phyloP scores from a whole-genome alignment of 2,329 filamentous ascomycete genomes.

The Mollisiaceae sp. region DNA sequence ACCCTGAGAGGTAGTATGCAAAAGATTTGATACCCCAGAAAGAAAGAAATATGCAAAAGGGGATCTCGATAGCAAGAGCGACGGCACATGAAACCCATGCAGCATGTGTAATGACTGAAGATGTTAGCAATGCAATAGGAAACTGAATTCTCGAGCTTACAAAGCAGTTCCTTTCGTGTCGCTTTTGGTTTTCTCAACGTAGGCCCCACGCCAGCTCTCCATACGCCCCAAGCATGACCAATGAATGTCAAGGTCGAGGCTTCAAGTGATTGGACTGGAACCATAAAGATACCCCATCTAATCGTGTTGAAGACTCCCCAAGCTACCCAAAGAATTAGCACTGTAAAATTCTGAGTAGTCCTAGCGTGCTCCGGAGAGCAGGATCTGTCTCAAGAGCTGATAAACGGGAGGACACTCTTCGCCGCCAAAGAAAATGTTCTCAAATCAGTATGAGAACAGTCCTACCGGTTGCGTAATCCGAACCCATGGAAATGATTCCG shows the following conservation, averaged over 20 bases:
- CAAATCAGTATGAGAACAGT: too few species aligned
- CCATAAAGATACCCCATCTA: constrained; percentile 76
- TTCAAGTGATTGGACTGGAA: constrained; percentile 71
- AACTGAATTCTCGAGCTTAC: constrained; percentile 32
- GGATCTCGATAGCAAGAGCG: constrained; percentile 63
- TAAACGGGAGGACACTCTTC: too few species aligned
- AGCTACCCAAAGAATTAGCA: too few species aligned
- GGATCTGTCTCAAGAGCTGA: too few species aligned
- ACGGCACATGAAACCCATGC: constrained; percentile 58
- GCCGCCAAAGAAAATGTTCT: too few species aligned
- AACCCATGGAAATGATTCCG: constrained; percentile 66
- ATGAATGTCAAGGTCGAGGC: constrained; percentile 68
- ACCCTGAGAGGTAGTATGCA: constrained; percentile 65
- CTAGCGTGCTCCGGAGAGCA: too few species aligned
- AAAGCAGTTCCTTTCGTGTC: constrained; percentile 41
- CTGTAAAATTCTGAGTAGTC: too few species aligned
- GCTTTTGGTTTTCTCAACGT: constrained; percentile 41
- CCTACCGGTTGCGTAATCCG: constrained; percentile 72
- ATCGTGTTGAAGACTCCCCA: constrained; percentile 79
- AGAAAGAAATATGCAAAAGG: constrained; percentile 66
- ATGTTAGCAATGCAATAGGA: constrained; percentile 22
- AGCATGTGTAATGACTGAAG: constrained; percentile 52
- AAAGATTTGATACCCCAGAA: constrained; percentile 63
- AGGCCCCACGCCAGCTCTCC: constrained; percentile 46
- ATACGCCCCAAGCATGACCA: constrained; percentile 68